Conservation (phyloP, 768 basidiomycete genomes). For the Boletus huronensis region DNA sequence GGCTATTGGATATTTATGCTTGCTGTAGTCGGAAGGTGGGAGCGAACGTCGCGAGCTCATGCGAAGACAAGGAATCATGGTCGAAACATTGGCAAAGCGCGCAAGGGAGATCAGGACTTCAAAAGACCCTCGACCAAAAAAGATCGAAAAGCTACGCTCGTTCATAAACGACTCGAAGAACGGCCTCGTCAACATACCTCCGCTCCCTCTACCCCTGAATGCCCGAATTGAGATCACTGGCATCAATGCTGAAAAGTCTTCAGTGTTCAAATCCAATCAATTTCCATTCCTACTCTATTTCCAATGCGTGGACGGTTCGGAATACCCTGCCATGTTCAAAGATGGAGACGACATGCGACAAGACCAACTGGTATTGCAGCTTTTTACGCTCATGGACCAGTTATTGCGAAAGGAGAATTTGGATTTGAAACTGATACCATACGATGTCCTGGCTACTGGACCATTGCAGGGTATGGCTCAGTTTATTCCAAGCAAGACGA, state of each 20-base stretch:
- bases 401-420: constrained; percentile 91
- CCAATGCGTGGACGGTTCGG: constrained; percentile 76
- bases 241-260: constrained; percentile 87
- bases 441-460: constrained; percentile 91
- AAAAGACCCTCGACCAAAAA: constrained; percentile 93
- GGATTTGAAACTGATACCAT: constrained; percentile 87
- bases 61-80: constrained; percentile 85
- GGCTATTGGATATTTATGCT: background rate
- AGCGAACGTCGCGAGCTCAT: constrained; percentile 82
- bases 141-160: constrained; percentile 92
- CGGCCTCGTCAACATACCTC: constrained; percentile 70
- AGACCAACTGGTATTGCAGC: constrained; percentile 95
- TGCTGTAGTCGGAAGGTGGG: constrained; percentile 64
- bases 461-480: constrained; percentile 93
- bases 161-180: constrained; percentile 84
- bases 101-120: constrained; percentile 85
- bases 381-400: constrained; percentile 98
- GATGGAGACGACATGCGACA: constrained; percentile 99
- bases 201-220: constrained; percentile 87
- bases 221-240: constrained; percentile 83
- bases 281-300: constrained; percentile 90
- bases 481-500: constrained; percentile 93
- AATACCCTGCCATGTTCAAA: constrained; percentile 97
- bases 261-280: constrained; percentile 96
- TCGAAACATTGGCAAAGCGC: constrained; percentile 79